A percentile compares a stretch with the other conserved stretches of the same genome.
Evolutionary conservation across 257 asterid species (phyloP).

Genomic region (Jacaranda copaia): DNA sequence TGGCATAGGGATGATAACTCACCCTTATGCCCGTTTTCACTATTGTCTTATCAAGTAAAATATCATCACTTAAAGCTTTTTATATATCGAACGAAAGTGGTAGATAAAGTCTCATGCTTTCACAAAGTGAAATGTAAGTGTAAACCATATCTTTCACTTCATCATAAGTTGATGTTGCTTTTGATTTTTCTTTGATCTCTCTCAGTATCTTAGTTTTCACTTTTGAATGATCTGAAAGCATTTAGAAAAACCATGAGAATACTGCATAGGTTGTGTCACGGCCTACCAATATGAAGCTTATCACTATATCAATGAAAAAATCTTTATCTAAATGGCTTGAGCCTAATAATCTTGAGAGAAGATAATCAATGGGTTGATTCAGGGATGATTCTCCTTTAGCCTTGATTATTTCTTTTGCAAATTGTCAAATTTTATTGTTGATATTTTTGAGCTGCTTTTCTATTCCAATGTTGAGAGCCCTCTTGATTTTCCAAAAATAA

Average conservation of each 20-base stretch:
- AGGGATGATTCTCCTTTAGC: conserved; percentile 36
- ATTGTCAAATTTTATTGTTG: conserved; percentile 35
- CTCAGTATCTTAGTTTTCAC: conserved; percentile 44
- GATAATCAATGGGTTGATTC: conserved; percentile 37
- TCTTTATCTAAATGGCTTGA: conserved; percentile 51
- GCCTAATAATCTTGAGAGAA: conserved; percentile 51
- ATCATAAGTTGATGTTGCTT: conserved; percentile 41
- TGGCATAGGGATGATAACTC: conserved; percentile 38
- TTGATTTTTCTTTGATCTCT: conserved; percentile 39
- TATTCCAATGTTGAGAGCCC: conserved; percentile 38
- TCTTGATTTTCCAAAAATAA: conserved; percentile 46
- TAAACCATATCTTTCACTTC: conserved; percentile 61
- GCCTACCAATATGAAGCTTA: conserved; percentile 57
- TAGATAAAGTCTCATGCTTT: conserved; percentile 61
- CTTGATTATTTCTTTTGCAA: conserved; percentile 41
- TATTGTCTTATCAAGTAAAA: conserved; percentile 53
- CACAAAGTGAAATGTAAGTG: conserved; percentile 57
- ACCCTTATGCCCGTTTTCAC: conserved; percentile 38
- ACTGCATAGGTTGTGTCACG: conserved; percentile 57
- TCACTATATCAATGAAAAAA: conserved; percentile 47
- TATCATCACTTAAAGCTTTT: conserved; percentile 42
- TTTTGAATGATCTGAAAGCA: conserved; percentile 39
- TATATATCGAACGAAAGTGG: conserved; percentile 56
- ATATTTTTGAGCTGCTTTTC: conserved; percentile 45
- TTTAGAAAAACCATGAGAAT: conserved; percentile 57